phyloP scores from a whole-genome alignment of 106 monocot species.

The Dioscorea dumetorum region DNA sequence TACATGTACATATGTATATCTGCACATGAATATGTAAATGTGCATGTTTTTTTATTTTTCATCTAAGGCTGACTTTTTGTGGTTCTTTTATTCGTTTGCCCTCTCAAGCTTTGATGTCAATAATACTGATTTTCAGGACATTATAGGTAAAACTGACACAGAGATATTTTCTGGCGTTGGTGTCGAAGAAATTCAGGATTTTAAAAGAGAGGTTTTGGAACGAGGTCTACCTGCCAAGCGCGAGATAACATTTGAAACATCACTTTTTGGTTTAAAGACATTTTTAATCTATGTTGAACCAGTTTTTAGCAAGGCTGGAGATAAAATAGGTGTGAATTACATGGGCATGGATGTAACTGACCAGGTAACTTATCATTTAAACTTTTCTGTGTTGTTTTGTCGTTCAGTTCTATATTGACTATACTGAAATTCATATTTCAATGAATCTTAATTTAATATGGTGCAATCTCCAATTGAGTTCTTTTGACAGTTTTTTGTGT shows the following conservation, averaged over 20 bases:
- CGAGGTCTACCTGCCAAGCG: conserved; percentile 47
- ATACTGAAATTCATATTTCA: too few species aligned
- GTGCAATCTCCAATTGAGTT: neutral
- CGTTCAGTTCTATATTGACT: neutral
- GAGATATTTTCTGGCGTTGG: conserved; percentile 65
- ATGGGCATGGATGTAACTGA: conserved; percentile 73
- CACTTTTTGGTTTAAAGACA: conserved; percentile 66
- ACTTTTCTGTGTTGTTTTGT: neutral
- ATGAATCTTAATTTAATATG: too few species aligned
- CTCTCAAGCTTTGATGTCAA: conserved; percentile 14
- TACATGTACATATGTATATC: too few species aligned
- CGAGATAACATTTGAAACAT: conserved; percentile 65
- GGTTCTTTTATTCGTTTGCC: neutral
- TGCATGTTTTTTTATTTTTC: too few species aligned
- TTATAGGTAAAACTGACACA: conserved; percentile 77
- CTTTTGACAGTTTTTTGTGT: neutral
- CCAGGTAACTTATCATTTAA: conserved; percentile 33
- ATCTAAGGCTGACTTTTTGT: neutral
- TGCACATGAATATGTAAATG: neutral
- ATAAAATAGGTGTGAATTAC: conserved; percentile 75
- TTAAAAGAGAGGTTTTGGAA: conserved; percentile 62
- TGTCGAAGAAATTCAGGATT: conserved; percentile 50
- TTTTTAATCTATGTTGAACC: conserved; percentile 77
- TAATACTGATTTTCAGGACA: conserved; percentile 42
- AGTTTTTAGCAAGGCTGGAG: conserved; percentile 61